Base-by-base conservation (phyloP, 2,329 filamentous ascomycete species). In the Aspergillus sojae region DNA sequence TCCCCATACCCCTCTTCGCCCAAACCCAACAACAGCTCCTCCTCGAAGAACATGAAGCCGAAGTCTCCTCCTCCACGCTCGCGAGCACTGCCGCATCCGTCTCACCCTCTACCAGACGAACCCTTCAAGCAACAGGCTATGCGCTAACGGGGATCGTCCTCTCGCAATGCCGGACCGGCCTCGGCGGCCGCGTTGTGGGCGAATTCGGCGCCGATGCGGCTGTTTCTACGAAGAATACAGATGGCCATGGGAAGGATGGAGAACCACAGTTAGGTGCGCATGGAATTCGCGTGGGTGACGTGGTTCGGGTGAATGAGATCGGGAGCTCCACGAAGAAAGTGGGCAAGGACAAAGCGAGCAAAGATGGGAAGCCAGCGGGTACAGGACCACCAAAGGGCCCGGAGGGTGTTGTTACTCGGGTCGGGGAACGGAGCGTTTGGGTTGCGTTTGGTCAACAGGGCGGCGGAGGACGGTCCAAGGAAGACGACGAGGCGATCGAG, bases 121-220 rank as follows among this genome's bases (percentile, higher is more conserved):
- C 78, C 5, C 69, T 82, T 19, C 78, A 80, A 71, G 77, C 78
- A 19, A 76, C 77, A 0, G 78, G 78, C 12, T 74, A 79, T 64
- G 78, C 78, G 0, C 58, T 80, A 3, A 80, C 76, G 1, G 78
- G 78, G 0, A 86, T 98, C 10, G 81, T 86, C 36, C 81, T 96
- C 39, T 82, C 85, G 12, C 89, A 91, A 21, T 91, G 91, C 74
- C 89, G 94, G 34, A 99, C 95, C 0, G 95, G 95, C 0, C 83
- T 97, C 43, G 95, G 94, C 19, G 95, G 95, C n/a, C 91, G 93
- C 67, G 93, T 92, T 0, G 90, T 99, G 1, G 81, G 97, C 4
- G 94, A 97, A 76, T 87, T 99, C 6, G 82, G 81, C 1, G 77
- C 80, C 1, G 94, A 97, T 72, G 80, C 86, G n/a, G 91, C 93